Percentiles rank a stretch among this genome's conserved stretches.
These are phyloP conservation scores for Pyrus communis DNA, from an alignment of 306 rosid genomes.

Conservation along the genomic window DNA sequence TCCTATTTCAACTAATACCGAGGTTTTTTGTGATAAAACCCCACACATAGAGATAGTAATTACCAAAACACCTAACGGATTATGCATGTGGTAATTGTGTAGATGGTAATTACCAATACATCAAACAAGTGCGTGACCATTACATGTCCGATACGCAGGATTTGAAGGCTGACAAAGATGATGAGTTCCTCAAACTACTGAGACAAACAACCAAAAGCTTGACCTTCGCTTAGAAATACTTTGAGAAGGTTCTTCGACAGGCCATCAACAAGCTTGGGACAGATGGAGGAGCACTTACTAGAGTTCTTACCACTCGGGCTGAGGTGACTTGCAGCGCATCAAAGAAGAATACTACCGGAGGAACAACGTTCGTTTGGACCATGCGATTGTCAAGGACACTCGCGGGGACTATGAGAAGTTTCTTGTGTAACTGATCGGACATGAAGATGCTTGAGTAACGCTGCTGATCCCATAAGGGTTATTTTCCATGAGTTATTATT, in stretches of 20 bases:
- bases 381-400: constrained; percentile 57
- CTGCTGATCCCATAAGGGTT: not conserved
- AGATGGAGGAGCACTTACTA: constrained; percentile 73
- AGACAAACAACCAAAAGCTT: constrained; percentile 58
- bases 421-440: constrained; percentile 65
- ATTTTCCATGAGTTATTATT: not conserved
- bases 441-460: constrained; percentile 33
- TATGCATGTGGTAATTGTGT: too few relatives aligned
- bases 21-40: too few relatives aligned
- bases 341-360: constrained; percentile 73
- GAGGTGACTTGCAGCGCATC: constrained; percentile 76
- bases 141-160: constrained; percentile 39
- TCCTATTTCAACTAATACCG: too few relatives aligned
- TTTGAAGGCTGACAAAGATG: constrained; percentile 53
- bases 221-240: constrained; percentile 69
- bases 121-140: not conserved
- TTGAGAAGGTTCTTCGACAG: constrained; percentile 48
- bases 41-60: too few relatives aligned
- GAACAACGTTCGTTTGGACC: constrained; percentile 62
- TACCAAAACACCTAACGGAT: too few relatives aligned
- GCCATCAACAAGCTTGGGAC: constrained; percentile 71
- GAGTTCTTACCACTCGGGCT: constrained; percentile 78
- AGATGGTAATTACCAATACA: too few relatives aligned
- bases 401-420: constrained; percentile 66
- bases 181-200: constrained; percentile 63